phyloP scores from a whole-genome alignment of 306 rosid genomes.

The Quercus aquifolioides region DNA sequence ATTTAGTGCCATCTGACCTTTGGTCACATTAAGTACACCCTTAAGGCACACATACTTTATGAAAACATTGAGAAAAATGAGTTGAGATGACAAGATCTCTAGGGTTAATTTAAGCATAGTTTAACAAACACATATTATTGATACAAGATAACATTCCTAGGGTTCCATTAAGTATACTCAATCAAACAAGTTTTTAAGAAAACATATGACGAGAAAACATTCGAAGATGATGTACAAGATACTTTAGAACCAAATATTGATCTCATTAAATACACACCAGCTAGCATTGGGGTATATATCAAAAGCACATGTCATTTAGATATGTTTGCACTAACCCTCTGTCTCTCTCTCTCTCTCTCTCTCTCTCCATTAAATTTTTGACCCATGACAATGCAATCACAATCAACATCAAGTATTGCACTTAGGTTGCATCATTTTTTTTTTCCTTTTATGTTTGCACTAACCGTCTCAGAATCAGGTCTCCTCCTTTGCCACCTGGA shows the following conservation, averaged over 20 bases:
- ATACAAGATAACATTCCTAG: no score
- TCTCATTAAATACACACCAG: not conserved
- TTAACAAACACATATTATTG: no score
- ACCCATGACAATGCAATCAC: not conserved
- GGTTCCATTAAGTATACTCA: no score
- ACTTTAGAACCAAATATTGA: not conserved
- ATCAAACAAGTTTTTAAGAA: not conserved
- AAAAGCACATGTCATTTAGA: not conserved
- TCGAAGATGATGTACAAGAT: not conserved
- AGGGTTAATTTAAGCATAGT: no score
- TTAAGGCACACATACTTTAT: not conserved
- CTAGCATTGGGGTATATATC: not conserved
- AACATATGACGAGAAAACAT: not conserved
- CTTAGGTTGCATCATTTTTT: not conserved
- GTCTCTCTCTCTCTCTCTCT: no score
- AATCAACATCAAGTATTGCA: not conserved
- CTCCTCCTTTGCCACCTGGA: slow-evolving; percentile 98
- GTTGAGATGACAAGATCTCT: not conserved
- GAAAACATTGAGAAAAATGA: not conserved
- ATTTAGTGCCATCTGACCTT: not conserved
- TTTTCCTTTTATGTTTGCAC: slow-evolving; percentile 26
- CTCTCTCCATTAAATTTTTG: not conserved
- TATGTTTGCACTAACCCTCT: not conserved
- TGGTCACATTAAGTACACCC: not conserved
- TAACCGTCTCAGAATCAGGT: slow-evolving; percentile 90